Conservation (phyloP, 148 eudicot genomes). For the Diospyros lotus region DNA sequence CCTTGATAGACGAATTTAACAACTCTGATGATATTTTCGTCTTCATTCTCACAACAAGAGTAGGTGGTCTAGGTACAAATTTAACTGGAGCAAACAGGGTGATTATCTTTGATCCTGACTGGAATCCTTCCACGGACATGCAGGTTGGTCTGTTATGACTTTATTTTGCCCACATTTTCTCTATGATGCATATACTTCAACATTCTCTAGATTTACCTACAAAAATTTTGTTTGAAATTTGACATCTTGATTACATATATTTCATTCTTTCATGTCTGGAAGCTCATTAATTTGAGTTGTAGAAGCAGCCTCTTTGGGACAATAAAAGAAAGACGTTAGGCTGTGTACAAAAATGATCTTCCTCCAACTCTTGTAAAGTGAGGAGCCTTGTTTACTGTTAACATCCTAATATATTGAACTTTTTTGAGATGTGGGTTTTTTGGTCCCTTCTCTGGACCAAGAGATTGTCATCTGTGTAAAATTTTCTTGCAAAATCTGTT, state of each 20-base stretch:
- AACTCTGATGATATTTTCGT: slow-evolving; percentile 66
- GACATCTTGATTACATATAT: too few species aligned
- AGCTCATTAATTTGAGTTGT: too few species aligned
- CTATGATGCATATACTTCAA: background rate
- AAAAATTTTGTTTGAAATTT: background rate
- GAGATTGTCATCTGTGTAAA: background rate
- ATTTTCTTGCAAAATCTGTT: background rate
- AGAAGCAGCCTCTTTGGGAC: too few species aligned
- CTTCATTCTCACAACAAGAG: slow-evolving; percentile 87
- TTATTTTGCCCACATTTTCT: background rate
- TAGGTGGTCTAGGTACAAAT: slow-evolving; percentile 98
- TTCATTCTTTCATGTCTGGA: too few species aligned
- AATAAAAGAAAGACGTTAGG: too few species aligned
- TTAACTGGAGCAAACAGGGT: slow-evolving; percentile 96
- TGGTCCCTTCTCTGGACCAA: background rate
- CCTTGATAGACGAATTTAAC: slow-evolving; percentile 93
- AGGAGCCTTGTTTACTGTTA: too few species aligned
- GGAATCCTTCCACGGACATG: slow-evolving; percentile 99
- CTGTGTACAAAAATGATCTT: too few species aligned
- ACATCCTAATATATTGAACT: too few species aligned
- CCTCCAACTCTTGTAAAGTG: too few species aligned
- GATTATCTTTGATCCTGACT: slow-evolving; percentile 95
- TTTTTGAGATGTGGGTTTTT: background rate
- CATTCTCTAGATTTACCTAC: background rate
- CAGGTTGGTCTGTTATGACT: slow-evolving; percentile 52